A percentile compares a stretch with the other conserved stretches of the same genome.
phyloP scores from a whole-genome alignment of 2,329 filamentous ascomycete species.

The Fusarium goolgardi region DNA sequence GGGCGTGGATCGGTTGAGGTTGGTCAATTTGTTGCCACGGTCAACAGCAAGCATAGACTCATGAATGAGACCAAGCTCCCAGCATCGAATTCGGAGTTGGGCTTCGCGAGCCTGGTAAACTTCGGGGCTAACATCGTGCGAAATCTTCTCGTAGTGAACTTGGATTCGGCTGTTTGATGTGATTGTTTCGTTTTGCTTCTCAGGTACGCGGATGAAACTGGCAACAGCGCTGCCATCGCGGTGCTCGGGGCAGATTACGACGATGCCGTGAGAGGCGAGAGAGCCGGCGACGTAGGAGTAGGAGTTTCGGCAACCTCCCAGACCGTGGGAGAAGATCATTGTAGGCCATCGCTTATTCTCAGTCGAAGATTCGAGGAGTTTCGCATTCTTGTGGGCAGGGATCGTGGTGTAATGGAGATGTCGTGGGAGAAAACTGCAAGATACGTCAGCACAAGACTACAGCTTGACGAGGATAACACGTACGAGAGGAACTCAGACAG shows the following conservation, averaged over 20 bases:
- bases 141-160: slow-evolving; percentile 63
- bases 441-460: slow-evolving; percentile 2
- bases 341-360: slow-evolving; percentile 76
- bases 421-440: slow-evolving; percentile 71
- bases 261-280: slow-evolving; percentile 81
- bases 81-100: slow-evolving; percentile 79
- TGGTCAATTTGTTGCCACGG: slow-evolving; percentile 60
- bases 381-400: slow-evolving; percentile 77
- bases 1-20: slow-evolving; percentile 63
- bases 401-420: slow-evolving; percentile 79
- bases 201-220: slow-evolving; percentile 74
- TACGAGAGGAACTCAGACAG: slow-evolving; percentile 71
- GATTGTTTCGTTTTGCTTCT: slow-evolving; percentile 53
- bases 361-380: slow-evolving; percentile 64
- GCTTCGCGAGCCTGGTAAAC: slow-evolving; percentile 75
- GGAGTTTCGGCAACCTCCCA: slow-evolving; percentile 83
- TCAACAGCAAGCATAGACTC: slow-evolving; percentile 77
- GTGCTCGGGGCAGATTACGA: slow-evolving; percentile 85
- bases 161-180: slow-evolving; percentile 46
- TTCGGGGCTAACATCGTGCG: slow-evolving; percentile 73
- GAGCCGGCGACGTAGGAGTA: slow-evolving; percentile 87
- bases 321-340: slow-evolving; percentile 86
- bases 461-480: slow-evolving; percentile 43
- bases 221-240: slow-evolving; percentile 83
- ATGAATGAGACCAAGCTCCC: slow-evolving; percentile 80